Base-by-base conservation (phyloP, 2,329 filamentous ascomycete species). In the Nemania bipapillata region DNA sequence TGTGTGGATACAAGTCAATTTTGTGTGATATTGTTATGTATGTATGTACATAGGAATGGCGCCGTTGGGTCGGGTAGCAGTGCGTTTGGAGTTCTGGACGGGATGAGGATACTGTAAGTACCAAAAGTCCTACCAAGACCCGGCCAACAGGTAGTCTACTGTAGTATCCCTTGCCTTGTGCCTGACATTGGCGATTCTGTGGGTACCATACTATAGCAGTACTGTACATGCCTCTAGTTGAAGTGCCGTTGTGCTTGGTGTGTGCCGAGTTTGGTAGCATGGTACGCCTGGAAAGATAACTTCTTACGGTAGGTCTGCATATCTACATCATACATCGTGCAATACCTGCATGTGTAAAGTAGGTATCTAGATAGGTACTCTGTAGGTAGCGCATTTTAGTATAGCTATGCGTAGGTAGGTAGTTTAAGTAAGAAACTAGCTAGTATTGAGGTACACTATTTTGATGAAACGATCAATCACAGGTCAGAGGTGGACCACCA, bases 11-110 rank as follows among this genome's bases (percentile, higher is more conserved):
- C 56, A 49, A 40, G 26, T 50, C n/a, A 17, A 42, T 35, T 53
- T 61, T 35, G 45, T 57, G 50, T 67, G 24, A 28, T 45, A 45
- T 45, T 45, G 40, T n/a, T 45, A n/a, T 56, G 17, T 45, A 24
- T n/a, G 49, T 62, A 45, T 35, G 49, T 45, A 56, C 47, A 47
- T 60, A 58, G 42, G 35, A 61, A 52, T 59, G 53, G 45, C 45
- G 52, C 59, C 52, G 53, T 52, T 64, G 30, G 66, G 49, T 69
- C 56, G 69, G 69, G 69, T 69, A 69, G 69, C 69, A 71, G 69
- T 66, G 66, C 63, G 66, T 71, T 66, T 52, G 66, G 57, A 57
- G 68, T 70, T 60, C 68, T 64, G 30, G 55, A 63, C n/a, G 49
- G 54, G 40, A 8, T 22, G 26, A 49, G 22, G 24, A 32, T n/a